phyloP scores from a whole-genome alignment of 2,329 filamentous ascomycete species.

The Neonectria neomacrospora region DNA sequence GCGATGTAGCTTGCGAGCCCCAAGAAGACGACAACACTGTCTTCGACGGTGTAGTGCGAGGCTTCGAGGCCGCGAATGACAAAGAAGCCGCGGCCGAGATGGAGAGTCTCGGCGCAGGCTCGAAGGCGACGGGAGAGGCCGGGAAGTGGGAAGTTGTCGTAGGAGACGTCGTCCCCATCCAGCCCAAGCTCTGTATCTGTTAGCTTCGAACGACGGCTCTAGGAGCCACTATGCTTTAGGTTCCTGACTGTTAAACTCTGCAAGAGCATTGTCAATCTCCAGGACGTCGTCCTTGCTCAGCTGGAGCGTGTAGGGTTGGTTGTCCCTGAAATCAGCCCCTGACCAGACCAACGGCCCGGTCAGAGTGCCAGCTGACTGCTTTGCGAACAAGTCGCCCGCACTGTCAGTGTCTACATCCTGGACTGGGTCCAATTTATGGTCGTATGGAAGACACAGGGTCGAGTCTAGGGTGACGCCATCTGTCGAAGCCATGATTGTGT shows the following conservation, averaged over 20 bases:
- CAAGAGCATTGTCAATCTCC: conserved; percentile 42
- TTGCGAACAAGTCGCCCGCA: not conserved
- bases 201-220: conserved; percentile 13
- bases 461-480: not conserved
- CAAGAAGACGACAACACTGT: conserved; percentile 66
- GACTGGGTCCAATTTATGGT: not conserved
- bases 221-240: not conserved
- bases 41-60: conserved; percentile 59
- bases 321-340: conserved; percentile 34
- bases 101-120: conserved; percentile 49
- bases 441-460: not conserved
- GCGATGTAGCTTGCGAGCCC: conserved; percentile 68
- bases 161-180: conserved; percentile 34
- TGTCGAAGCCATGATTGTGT: conserved; percentile 4
- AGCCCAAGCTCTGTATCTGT: conserved; percentile 34
- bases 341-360: conserved; percentile 42
- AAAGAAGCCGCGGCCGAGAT: conserved; percentile 61
- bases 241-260: conserved; percentile 43
- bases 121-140: conserved; percentile 49
- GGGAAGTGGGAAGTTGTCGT: conserved; percentile 55
- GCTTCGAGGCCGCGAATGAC: conserved; percentile 65
- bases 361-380: conserved; percentile 16
- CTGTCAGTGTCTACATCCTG: not conserved
- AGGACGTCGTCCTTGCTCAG: conserved; percentile 33
- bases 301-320: conserved; percentile 29